Conservation (phyloP, 1,139 yeast species). For the Candida sp. region DNA sequence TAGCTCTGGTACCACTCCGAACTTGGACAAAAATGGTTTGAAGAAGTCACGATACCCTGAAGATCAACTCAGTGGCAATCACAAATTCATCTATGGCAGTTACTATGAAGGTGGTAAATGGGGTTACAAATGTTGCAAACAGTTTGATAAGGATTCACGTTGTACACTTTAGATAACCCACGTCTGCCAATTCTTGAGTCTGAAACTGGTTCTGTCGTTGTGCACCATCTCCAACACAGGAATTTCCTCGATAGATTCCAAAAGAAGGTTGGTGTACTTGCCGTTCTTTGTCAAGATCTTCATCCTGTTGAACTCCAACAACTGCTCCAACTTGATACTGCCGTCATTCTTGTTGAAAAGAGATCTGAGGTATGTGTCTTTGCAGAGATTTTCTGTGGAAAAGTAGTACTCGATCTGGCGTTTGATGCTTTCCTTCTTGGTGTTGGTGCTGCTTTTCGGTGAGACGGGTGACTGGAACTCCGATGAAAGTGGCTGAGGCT, state of each 20-base stretch:
- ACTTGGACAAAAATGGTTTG: conserved; percentile 14
- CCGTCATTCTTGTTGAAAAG: conserved; percentile 23
- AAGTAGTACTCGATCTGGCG: conserved; percentile 28
- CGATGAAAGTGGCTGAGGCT: background rate
- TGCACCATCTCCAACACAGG: conserved; percentile 19
- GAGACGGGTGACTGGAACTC: background rate
- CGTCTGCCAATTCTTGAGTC: conserved; percentile 21
- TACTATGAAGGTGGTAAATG: conserved; percentile 49
- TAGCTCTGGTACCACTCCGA: background rate
- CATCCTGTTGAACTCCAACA: conserved; percentile 24
- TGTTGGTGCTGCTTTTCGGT: background rate
- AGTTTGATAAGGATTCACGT: conserved; percentile 25
- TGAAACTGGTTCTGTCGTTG: conserved; percentile 9
- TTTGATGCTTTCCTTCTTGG: conserved; percentile 14
- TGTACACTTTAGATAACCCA: conserved; percentile 25
- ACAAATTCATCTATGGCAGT: conserved; percentile 51
- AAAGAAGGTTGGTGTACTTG: conserved; percentile 17
- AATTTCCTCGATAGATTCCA: conserved; percentile 18
- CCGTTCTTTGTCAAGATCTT: conserved; percentile 23
- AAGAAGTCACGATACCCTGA: conserved; percentile 34
- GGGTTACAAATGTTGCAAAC: conserved; percentile 54
- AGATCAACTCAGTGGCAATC: conserved; percentile 41
- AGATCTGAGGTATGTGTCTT: conserved; percentile 25
- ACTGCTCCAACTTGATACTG: conserved; percentile 17
- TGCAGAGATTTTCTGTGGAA: conserved; percentile 28